A percentile compares a stretch with the other conserved stretches of the same genome.
Conservation (phyloP, 2,329 filamentous ascomycete genomes). For the Paramyrothecium roridum region DNA sequence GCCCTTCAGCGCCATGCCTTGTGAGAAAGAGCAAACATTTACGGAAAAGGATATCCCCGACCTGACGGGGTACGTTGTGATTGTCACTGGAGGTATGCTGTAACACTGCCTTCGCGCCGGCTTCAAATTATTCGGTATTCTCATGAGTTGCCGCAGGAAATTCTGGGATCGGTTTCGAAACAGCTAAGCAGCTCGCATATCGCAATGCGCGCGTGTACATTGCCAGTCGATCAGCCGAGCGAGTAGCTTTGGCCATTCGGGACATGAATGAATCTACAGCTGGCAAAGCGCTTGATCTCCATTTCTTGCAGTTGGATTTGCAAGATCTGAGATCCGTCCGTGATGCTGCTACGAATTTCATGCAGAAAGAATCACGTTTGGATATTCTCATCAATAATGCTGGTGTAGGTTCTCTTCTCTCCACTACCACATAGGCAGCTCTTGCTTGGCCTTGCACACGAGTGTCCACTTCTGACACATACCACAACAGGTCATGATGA, state of each 20-base stretch:
- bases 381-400: slow-evolving; percentile 19
- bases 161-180: slow-evolving; percentile 18
- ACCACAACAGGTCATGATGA: slow-evolving; percentile 17
- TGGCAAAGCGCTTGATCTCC: slow-evolving; percentile 11
- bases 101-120: not conserved
- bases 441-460: too few species aligned
- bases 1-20: too few species aligned
- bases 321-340: slow-evolving; percentile 16
- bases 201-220: slow-evolving; percentile 16
- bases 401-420: slow-evolving; percentile 5
- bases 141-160: slow-evolving; percentile 8
- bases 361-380: slow-evolving; percentile 10
- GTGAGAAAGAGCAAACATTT: not conserved
- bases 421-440: not conserved
- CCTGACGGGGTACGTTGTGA: slow-evolving; percentile 14
- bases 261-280: slow-evolving; percentile 8
- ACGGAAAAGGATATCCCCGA: slow-evolving; percentile 13
- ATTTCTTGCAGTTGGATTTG: slow-evolving; percentile 17
- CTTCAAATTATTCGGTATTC: not conserved
- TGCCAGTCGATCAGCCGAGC: slow-evolving; percentile 13
- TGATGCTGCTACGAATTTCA: slow-evolving; percentile 10
- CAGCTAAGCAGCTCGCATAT: slow-evolving; percentile 13
- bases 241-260: slow-evolving; percentile 14
- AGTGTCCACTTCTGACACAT: slow-evolving; percentile 22
- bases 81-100: slow-evolving; percentile 16